Base-by-base conservation (phyloP, 2,329 filamentous ascomycete genomes). In the Aspergillus candidus region DNA sequence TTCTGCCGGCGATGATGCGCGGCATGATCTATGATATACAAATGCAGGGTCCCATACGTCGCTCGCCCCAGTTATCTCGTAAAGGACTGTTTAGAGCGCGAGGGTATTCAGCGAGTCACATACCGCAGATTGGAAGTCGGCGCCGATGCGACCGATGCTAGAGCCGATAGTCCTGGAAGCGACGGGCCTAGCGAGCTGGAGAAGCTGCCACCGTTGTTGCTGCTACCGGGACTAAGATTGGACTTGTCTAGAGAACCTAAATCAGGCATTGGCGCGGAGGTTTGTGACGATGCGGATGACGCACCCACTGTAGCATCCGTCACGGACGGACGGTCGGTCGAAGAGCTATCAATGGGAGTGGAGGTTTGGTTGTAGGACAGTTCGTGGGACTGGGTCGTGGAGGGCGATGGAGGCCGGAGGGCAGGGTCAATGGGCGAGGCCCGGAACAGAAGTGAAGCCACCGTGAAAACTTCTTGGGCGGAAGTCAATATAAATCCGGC, bases 361-460 rank as follows among this genome's bases (percentile, higher is more conserved):
- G 71, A 67, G 62, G 60, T 70, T 63, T 58, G 64, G 60, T 46
- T 74, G 55, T 63, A 68, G 40, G 60, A 43, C 27, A 66, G 57
- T 40, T 67, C 63, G 50, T 57, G 59, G 29, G 58, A 52, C 44
- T 60, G 58, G 12, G 57, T 47, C 33, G 53, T 52, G 46, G 76
- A 71, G 52, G 74, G 68, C 52, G 75, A 74, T 31, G 70, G 67
- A 52, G 72, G 65, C 56, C 59, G 67, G 34, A 71, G 60, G 49
- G 64, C 60, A 54, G 69, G 67, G 58, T 73, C 77, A 63, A 78
- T 72, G 72, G 76, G 73, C 71, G 77, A 73, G 53, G 78, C 75
- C 74, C 75, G 71, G 60, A 77, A 79, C 46, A 79, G 70, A 60
- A 79, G 68, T 59, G 74, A 73, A 68, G 76, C 76, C 66, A 80